Conservation (phyloP, 2,329 filamentous ascomycete species). For the Ambrosiella cleistominuta region DNA sequence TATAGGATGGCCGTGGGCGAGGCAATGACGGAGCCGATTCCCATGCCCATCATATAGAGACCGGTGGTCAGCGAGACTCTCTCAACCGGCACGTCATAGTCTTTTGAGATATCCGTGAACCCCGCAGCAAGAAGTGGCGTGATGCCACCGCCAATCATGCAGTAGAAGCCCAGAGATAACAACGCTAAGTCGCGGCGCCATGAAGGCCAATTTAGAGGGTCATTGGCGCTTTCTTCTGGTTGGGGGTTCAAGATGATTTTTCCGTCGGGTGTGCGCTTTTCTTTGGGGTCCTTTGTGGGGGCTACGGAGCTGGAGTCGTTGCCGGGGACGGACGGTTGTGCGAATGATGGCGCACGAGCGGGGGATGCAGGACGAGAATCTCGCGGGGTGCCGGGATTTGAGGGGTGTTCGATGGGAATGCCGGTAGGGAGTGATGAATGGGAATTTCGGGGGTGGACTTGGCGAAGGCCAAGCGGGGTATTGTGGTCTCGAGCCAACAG, state of each 20-base stretch:
- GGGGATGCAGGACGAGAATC: constrained; percentile 13
- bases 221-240: constrained; percentile 76
- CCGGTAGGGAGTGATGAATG: constrained; percentile 38
- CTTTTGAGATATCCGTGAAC: constrained; percentile 59
- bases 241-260: constrained; percentile 74
- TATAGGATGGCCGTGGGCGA: constrained; percentile 82
- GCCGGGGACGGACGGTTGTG: neutral
- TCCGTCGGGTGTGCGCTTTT: constrained; percentile 66
- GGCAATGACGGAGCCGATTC: constrained; percentile 64
- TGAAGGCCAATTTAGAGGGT: constrained; percentile 79
- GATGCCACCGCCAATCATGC: constrained; percentile 83
- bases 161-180: constrained; percentile 74
- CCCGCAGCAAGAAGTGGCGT: constrained; percentile 80
- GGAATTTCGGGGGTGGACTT: constrained; percentile 38
- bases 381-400: constrained; percentile 15
- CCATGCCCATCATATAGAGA: constrained; percentile 85
- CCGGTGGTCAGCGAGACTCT: constrained; percentile 75
- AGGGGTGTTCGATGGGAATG: constrained; percentile 20
- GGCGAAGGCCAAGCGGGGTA: constrained; percentile 40
- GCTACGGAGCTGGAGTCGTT: constrained; percentile 10
- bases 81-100: constrained; percentile 47
- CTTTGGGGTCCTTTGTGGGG: constrained; percentile 18
- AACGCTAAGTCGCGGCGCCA: constrained; percentile 68
- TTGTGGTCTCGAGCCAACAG: constrained; percentile 38
- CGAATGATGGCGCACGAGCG: constrained; percentile 5